These are phyloP conservation scores for Isatis tinctoria DNA, from an alignment of 345 rosid species.

Conservation along the genomic window DNA sequence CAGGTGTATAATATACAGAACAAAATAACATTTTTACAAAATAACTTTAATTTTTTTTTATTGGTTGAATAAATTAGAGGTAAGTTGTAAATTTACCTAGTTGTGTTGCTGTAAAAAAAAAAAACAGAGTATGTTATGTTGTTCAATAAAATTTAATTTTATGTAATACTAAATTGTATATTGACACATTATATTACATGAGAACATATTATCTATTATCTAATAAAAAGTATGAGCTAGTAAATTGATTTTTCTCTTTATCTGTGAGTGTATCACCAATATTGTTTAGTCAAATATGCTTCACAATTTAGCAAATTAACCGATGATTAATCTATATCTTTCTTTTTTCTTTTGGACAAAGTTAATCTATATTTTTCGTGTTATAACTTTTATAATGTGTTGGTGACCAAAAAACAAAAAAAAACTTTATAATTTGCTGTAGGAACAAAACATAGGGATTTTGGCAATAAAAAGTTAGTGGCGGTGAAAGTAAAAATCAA, in stretches of 20 bases:
- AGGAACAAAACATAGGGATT: background rate
- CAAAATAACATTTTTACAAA: background rate
- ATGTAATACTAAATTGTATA: background rate
- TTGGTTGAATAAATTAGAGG: background rate
- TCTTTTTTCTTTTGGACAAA: too few species aligned
- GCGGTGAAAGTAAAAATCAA: background rate
- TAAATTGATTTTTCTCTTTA: background rate
- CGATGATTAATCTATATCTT: background rate
- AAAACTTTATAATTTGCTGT: background rate
- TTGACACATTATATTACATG: background rate
- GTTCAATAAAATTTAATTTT: background rate
- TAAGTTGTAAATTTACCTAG: background rate
- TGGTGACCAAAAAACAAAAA: too few species aligned
- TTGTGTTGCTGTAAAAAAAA: too few species aligned
- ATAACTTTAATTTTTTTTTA: background rate
- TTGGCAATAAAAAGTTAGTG: background rate
- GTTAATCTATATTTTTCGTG: background rate
- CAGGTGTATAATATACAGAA: background rate
- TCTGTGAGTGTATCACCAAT: background rate
- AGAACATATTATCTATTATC: background rate
- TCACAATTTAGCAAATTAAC: background rate
- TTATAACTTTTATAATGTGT: background rate
- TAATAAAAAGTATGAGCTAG: background rate
- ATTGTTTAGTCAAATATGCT: background rate
- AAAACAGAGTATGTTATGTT: too few species aligned